A percentile compares a stretch with the other conserved stretches of the same genome.
Evolutionary conservation across 2,329 filamentous ascomycete species (phyloP).

Genomic region (Lasiodiplodia theobromae): DNA sequence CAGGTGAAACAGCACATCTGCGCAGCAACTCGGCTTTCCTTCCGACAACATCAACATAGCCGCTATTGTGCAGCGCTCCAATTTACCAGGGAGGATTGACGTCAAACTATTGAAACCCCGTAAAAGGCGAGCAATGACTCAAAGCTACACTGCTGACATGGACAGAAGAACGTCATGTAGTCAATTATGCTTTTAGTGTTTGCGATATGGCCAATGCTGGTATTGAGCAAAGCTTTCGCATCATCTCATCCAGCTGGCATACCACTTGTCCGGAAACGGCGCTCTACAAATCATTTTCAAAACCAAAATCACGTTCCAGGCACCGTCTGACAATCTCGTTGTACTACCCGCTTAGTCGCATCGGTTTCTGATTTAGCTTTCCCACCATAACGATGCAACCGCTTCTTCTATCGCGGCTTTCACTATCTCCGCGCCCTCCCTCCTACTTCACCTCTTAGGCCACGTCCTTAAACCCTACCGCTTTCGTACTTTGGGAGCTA

Average conservation of each 20-base stretch:
- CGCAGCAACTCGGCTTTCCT: background rate
- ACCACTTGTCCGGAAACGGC: background rate
- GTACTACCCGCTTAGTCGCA: background rate
- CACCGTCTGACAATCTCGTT: background rate
- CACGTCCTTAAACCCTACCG: too few relatives aligned
- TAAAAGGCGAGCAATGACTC: background rate
- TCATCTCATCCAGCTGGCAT: background rate
- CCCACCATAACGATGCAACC: background rate
- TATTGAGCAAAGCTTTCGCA: background rate
- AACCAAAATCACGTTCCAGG: background rate
- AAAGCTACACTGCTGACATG: background rate
- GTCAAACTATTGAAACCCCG: background rate
- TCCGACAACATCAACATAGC: background rate
- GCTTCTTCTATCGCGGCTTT: background rate
- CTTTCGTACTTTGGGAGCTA: too few relatives aligned
- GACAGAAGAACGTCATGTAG: background rate
- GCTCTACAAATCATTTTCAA: background rate
- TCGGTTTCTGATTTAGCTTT: background rate
- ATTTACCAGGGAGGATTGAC: background rate
- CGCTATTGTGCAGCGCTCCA: background rate
- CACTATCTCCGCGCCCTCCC: too few relatives aligned
- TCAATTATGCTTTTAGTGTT: background rate
- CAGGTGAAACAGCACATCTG: constrained; percentile 1
- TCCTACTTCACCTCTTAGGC: too few relatives aligned
- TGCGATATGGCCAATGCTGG: background rate